Base-by-base conservation (phyloP, 768 basidiomycete genomes). In the Mycena amicta region DNA sequence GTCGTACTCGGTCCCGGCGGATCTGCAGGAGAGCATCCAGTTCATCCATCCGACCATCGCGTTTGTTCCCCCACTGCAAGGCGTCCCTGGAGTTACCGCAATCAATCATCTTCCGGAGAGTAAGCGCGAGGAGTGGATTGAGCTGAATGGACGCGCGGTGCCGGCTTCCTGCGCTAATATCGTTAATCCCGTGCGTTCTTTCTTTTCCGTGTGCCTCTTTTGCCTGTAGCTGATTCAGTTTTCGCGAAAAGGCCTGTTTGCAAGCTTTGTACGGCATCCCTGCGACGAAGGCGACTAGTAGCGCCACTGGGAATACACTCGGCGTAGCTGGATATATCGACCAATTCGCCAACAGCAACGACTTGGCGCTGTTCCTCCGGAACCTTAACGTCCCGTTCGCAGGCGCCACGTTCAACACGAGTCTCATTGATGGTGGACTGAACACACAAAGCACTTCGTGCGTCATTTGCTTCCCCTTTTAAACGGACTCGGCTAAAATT, bases 1-100 rank as follows among this genome's bases (percentile, higher is more conserved):
- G 0, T 64, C 70, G 33, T 84, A 83, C 72, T 78, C 77, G 55
- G 69, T 83, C n/a, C 82, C 83, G 0, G 78, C 74, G 26, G 50
- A 68, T 49, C 55, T 84, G 40, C 70, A 78, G 55, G 64, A 66
- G 16, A 79, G 81, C 56, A 61, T 83, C 49, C 77, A 80, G 22
- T 67, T 81, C 28, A 69, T 84, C 23, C 80, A 82, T 45, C 82
- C 83, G 1, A 62, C 56, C 6, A 22, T 52, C 5, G 55, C 59
- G 26, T 62, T 62, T 27, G 43, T 62, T 4, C 56, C 61, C 23
- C 57, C 53, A 4, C 49, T 57, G 5, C 8, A 27, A 5, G 29
- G 27, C 15, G 3, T 3, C 18, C 46, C 46, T 25, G 40, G 37
- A 0, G 26, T 56, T 28, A 45, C 37, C 8, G 47, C 52, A 3